Conservation (phyloP, 1,284 basidiomycete species). For the Phylloboletellus chloephorus region DNA sequence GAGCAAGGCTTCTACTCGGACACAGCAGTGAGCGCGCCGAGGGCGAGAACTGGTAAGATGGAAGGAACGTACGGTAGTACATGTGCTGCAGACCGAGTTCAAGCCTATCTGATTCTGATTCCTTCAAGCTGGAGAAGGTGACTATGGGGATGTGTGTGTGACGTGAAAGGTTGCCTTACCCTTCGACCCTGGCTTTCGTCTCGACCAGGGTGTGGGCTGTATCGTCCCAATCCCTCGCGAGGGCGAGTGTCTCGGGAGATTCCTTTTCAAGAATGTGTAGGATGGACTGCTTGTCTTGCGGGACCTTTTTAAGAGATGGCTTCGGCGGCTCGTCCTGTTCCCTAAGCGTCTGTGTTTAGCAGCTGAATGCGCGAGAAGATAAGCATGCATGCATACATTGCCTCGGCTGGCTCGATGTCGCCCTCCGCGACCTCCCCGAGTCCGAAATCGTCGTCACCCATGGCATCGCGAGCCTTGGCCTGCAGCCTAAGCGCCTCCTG, state of each 20-base stretch:
- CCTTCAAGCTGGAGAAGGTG: constrained; percentile 40
- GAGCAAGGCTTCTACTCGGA: constrained; percentile 68
- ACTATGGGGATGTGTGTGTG: constrained; percentile 1
- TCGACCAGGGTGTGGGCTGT: constrained; percentile 51
- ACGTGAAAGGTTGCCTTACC: constrained; percentile 39
- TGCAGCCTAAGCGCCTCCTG: constrained; percentile 84
- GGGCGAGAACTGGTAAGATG: not conserved
- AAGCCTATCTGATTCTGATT: constrained; percentile 43
- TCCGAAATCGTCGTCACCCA: constrained; percentile 83
- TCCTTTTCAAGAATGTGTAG: constrained; percentile 75
- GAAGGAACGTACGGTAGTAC: constrained; percentile 60
- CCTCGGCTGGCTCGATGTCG: constrained; percentile 25
- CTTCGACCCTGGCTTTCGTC: constrained; percentile 49
- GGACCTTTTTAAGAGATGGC: constrained; percentile 29
- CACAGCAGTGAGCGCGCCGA: constrained; percentile 6
- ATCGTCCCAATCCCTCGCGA: constrained; percentile 74
- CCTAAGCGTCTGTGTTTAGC: constrained; percentile 22
- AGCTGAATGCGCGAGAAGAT: not conserved
- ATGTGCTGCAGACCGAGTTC: constrained; percentile 66
- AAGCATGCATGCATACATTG: constrained; percentile 36
- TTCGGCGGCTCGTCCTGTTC: constrained; percentile 33
- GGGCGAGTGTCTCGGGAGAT: constrained; percentile 72
- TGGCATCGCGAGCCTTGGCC: constrained; percentile 62
- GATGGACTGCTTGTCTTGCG: constrained; percentile 57
- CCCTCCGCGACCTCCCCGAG: constrained; percentile 59